Percentiles rank a stretch among this genome's conserved stretches.
Evolutionary conservation across 768 basidiomycete genomes (phyloP).

Genomic region (Dendrothele bispora): DNA sequence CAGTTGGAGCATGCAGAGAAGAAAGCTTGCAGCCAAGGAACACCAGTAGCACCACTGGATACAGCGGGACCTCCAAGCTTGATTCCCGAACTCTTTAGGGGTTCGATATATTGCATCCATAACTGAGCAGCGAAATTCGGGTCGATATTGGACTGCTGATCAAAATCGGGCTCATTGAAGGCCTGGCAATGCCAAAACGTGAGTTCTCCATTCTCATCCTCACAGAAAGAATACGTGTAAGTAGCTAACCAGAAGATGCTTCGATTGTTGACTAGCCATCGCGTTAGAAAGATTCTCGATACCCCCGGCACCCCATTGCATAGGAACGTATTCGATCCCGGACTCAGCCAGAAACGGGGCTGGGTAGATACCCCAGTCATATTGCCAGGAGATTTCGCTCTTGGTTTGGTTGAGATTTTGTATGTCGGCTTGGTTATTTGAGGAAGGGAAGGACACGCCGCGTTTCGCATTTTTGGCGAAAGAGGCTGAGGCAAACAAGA

Average conservation of each 20-base stretch:
- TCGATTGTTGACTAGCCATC: constrained; percentile 46
- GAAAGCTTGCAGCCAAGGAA: constrained; percentile 55
- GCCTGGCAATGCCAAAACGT: constrained; percentile 39
- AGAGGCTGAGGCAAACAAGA: not conserved
- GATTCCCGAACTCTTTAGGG: constrained; percentile 48
- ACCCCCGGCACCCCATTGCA: constrained; percentile 50
- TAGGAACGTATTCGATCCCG: constrained; percentile 47
- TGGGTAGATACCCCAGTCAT: constrained; percentile 50
- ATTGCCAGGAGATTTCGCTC: constrained; percentile 49
- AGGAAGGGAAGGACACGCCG: constrained; percentile 42
- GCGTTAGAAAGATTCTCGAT: constrained; percentile 38
- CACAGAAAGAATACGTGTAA: not conserved
- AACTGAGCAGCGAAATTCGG: constrained; percentile 46
- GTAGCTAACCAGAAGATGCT: constrained; percentile 43
- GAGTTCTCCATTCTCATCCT: constrained; percentile 33
- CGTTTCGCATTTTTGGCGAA: constrained; percentile 50
- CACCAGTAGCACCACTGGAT: constrained; percentile 49
- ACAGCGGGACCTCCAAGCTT: constrained; percentile 60
- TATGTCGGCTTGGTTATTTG: constrained; percentile 40
- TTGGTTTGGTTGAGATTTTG: constrained; percentile 44
- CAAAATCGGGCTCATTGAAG: constrained; percentile 57
- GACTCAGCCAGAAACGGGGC: constrained; percentile 43
- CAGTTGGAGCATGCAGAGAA: constrained; percentile 51
- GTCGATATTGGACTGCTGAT: constrained; percentile 44
- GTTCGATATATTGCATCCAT: constrained; percentile 60